Evolutionary conservation across 352 stramenopile genomes (phyloP), one percentile per base, ranked within the genome.

Genomic region (Phytopythium ostracodes): DNA sequence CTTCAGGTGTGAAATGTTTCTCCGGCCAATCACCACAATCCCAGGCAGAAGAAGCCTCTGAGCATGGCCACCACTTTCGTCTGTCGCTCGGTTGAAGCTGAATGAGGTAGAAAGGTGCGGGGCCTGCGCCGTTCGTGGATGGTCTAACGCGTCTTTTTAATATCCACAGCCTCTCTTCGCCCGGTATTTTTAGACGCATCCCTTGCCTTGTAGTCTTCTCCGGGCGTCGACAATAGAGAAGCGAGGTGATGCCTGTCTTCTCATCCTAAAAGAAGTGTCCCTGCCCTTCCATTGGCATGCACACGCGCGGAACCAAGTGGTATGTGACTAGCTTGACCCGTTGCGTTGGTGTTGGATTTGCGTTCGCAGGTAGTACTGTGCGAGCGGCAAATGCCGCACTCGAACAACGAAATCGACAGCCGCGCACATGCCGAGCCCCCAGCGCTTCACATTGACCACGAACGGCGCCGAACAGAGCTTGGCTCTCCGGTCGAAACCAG

Each of bases 311-410:
- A 12, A 20, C 27, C 47, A 54, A 54, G 47, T 54, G 47, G 47
- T 33, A 54, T 54, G 47, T 53, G 47, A 53, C 27, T 31, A 29
- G 25, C 47, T 53, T 53, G 47, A 22, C 4, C 15, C 24, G 27
- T 8, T 53, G 47, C 22, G 47, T 53, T 53, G 24, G 24, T 35
- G 47, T 53, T 18, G 25, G 47, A 20, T n/a, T 27, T 35, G 24
- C 47, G 47, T 25, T 53, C 22, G 25, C 47, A 4, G 22, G 1
- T 35, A n/a, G 11, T 22, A 33, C 24, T 18, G 14, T 25, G 24
- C 25, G 47, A 35, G 47, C 47, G 24, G 47, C 47, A 53, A 53
- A 53, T 53, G 47, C 47, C 47, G 25, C 24, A 35, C 47, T 31
- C 17, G 24, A 53, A 36, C 47, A 35, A 35, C 22, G 12, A 35